Evolutionary conservation across 78 protist species (phyloP).

Genomic region (Carpediemonas membranifera): DNA sequence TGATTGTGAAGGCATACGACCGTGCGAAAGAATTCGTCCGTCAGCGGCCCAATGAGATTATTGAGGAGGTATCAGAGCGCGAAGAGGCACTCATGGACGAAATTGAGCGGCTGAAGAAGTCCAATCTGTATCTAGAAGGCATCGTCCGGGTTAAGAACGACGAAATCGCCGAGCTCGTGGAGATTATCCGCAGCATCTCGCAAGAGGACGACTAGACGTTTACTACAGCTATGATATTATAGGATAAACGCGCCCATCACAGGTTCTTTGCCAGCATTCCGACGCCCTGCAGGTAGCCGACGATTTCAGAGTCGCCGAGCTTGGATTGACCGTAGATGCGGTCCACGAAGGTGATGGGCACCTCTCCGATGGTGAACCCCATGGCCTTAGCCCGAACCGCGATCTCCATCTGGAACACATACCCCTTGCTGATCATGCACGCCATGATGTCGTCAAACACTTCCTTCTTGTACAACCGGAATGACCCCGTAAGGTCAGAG

Average conservation of each 20-base stretch:
- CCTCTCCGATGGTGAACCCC: conserved; percentile 53
- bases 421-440: conserved; percentile 56
- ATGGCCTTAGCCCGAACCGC: conserved; percentile 54
- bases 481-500: conserved; percentile 75
- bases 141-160: no score
- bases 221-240: no score
- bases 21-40: no score
- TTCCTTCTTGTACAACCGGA: conserved; percentile 57
- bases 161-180: no score
- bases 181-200: no score
- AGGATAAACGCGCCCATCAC: neutral
- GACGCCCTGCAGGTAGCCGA: conserved; percentile 13
- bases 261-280: neutral
- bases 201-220: no score
- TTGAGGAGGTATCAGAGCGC: no score
- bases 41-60: no score
- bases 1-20: no score
- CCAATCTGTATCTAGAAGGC: no score
- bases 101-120: no score
- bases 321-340: conserved; percentile 73
- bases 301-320: conserved; percentile 22
- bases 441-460: conserved; percentile 53
- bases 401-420: conserved; percentile 80
- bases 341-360: conserved; percentile 79
- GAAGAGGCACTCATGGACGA: no score